Evolutionary conservation across 225 moss, liverwort and hornwort genomes (phyloP).

Genomic region (Pseudoscleropodium purum): DNA sequence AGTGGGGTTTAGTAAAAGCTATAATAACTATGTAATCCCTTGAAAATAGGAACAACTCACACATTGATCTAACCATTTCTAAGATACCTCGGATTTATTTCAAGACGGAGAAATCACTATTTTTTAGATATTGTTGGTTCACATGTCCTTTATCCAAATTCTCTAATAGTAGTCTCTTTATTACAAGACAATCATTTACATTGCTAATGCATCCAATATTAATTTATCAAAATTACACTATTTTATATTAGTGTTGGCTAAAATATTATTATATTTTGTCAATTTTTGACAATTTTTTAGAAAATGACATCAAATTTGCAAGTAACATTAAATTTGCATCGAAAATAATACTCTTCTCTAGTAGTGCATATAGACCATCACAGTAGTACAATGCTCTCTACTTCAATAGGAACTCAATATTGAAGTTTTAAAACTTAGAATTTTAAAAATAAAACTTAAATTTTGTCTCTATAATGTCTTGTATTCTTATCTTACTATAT

Average conservation of each 20-base stretch:
- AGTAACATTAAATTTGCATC: not conserved
- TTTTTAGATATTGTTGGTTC: not conserved
- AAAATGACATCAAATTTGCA: not conserved
- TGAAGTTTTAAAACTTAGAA: not conserved
- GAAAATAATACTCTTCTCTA: not conserved
- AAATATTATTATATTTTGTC: not conserved
- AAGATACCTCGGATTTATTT: too few species aligned
- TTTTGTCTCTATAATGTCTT: not conserved
- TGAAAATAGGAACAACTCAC: too few species aligned
- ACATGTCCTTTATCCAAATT: not conserved
- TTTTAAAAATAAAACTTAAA: not conserved
- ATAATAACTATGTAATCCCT: too few species aligned
- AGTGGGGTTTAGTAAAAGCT: too few species aligned
- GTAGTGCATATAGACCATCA: not conserved
- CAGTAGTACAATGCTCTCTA: not conserved
- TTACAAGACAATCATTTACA: not conserved
- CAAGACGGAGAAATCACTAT: fast-evolving
- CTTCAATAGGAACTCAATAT: not conserved
- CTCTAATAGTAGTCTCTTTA: not conserved
- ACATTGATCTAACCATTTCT: too few species aligned
- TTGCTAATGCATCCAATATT: not conserved
- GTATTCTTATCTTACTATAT: not conserved
- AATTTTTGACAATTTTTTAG: not conserved
- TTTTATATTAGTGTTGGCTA: not conserved
- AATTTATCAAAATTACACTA: not conserved